These are phyloP conservation scores for Allium sativum DNA, from an alignment of 106 monocot genomes.

Conservation along the genomic window DNA sequence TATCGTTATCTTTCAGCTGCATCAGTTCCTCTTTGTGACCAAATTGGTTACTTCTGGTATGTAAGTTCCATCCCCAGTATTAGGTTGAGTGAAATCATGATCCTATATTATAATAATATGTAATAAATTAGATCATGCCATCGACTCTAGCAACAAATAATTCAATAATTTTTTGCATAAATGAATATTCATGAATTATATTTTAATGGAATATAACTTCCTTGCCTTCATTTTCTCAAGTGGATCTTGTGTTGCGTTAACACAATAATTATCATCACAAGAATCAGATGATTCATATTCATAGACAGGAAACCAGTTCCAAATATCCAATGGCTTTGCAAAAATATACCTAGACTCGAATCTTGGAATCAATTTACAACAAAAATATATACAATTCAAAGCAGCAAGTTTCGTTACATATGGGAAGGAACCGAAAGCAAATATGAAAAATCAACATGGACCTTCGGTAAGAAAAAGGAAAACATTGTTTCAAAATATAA, in stretches of 20 bases:
- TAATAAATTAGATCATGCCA: not conserved
- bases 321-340: slow-evolving; percentile 74
- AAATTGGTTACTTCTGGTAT: no score
- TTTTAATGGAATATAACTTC: no score
- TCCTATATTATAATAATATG: not conserved
- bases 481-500: not conserved
- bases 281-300: slow-evolving; percentile 67
- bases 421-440: slow-evolving; percentile 36
- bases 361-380: not conserved
- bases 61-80: no score
- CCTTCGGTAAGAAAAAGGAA: slow-evolving; percentile 7
- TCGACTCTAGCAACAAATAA: not conserved
- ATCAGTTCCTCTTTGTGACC: no score
- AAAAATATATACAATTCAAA: not conserved
- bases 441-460: slow-evolving; percentile 10
- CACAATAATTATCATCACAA: not conserved
- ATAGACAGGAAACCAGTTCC: slow-evolving; percentile 95
- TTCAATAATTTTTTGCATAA: not conserved
- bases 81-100: not conserved
- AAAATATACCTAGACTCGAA: not conserved
- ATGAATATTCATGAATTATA: not conserved
- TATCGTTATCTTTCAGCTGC: no score
- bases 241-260: slow-evolving; percentile 1
- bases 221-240: not conserved
- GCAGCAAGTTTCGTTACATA: slow-evolving; percentile 10